Conservation (phyloP, 495 filamentous ascomycete species). For the Tetracladium setigerum region DNA sequence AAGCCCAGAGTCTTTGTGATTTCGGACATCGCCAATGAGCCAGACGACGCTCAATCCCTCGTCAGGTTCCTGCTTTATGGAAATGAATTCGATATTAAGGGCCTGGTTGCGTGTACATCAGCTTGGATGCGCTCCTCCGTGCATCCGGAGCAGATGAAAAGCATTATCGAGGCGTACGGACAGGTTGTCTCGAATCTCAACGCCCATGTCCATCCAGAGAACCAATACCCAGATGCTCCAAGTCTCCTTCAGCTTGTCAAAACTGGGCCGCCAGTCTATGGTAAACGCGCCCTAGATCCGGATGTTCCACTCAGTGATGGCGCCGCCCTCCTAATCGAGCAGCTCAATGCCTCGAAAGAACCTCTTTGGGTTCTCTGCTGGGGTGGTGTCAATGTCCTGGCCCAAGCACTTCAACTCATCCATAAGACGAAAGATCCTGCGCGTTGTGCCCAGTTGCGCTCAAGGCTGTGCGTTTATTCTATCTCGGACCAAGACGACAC, state of each 20-base stretch:
- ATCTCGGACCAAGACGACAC: conserved; percentile 43
- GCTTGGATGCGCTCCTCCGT: conserved; percentile 29
- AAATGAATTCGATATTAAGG: conserved; percentile 34
- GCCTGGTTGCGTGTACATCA: conserved; percentile 32
- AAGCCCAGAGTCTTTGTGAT: conserved; percentile 40
- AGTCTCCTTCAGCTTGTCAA: conserved; percentile 23
- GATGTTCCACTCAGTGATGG: conserved; percentile 22
- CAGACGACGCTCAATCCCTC: conserved; percentile 34
- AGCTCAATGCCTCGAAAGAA: conserved; percentile 23
- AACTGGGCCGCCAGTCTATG: conserved; percentile 26
- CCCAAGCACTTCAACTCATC: conserved; percentile 27
- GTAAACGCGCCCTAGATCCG: conserved; percentile 26
- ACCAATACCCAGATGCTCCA: conserved; percentile 28
- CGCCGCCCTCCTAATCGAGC: background rate
- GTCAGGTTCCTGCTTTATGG: conserved; percentile 33
- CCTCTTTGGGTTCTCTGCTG: conserved; percentile 38
- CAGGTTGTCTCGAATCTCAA: conserved; percentile 34
- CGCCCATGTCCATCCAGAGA: conserved; percentile 26
- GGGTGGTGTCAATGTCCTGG: conserved; percentile 41
- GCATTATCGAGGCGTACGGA: conserved; percentile 31
- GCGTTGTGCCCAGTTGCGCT: conserved; percentile 23
- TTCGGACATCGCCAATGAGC: conserved; percentile 36
- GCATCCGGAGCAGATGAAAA: conserved; percentile 31
- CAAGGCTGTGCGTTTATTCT: conserved; percentile 37
- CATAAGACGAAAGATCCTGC: background rate